Evolutionary conservation across 805 yeast species (phyloP).

Genomic region (Wickerhamiella hasegawae): DNA sequence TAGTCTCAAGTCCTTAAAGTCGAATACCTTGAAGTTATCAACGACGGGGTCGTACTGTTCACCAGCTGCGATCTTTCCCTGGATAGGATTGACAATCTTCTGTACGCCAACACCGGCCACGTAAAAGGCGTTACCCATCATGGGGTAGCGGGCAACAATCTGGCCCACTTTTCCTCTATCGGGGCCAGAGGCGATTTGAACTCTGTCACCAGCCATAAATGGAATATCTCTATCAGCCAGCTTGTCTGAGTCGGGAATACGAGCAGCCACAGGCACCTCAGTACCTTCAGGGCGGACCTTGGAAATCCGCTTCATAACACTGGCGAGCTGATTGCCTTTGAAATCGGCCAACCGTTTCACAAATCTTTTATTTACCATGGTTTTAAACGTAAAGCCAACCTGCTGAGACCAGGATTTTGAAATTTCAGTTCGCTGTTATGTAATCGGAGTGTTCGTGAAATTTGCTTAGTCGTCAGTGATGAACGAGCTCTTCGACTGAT

Average conservation of each 20-base stretch:
- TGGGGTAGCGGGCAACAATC: conserved; percentile 37
- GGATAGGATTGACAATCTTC: conserved; percentile 55
- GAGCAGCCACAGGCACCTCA: conserved; percentile 11
- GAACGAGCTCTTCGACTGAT: no score
- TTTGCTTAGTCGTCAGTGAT: no score
- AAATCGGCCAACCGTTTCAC: conserved; percentile 10
- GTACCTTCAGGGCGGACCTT: conserved; percentile 13
- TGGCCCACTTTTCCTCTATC: conserved; percentile 61
- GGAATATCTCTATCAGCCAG: conserved; percentile 14
- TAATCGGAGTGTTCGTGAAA: no score
- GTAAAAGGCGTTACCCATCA: conserved; percentile 44
- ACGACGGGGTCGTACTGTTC: conserved; percentile 58
- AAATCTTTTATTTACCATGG: conserved; percentile 13
- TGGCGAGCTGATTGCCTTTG: conserved; percentile 14
- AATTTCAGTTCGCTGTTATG: no score
- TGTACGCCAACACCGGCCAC: conserved; percentile 56
- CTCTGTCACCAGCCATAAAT: conserved; percentile 16
- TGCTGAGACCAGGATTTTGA: no score
- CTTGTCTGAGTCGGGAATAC: conserved; percentile 9
- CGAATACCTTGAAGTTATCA: conserved; percentile 49
- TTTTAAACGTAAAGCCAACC: background rate
- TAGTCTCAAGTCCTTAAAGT: conserved; percentile 45
- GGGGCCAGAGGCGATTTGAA: conserved; percentile 30
- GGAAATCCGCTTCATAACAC: conserved; percentile 8
- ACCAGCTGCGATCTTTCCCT: conserved; percentile 32